phyloP scores from a whole-genome alignment of 768 basidiomycete genomes.

The Paxillus involutus region DNA sequence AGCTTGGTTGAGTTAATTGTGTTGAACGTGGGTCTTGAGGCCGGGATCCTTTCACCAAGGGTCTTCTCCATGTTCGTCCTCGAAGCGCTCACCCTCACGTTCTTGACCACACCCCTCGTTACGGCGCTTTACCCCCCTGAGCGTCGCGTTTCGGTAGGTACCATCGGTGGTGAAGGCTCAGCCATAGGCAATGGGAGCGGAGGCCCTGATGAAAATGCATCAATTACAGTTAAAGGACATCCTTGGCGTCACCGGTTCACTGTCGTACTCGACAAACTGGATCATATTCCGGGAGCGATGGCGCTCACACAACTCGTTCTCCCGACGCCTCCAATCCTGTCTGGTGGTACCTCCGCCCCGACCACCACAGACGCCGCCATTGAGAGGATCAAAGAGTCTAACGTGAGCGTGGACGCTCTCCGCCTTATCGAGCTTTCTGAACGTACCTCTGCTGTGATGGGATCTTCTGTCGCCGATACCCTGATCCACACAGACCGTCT shows the following conservation, averaged over 20 bases:
- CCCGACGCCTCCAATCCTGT: slow-evolving; percentile 22
- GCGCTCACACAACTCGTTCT: slow-evolving; percentile 82
- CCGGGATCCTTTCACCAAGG: slow-evolving; percentile 68
- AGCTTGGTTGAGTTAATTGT: slow-evolving; percentile 93
- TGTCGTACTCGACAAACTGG: slow-evolving; percentile 86
- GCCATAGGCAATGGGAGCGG: slow-evolving; percentile 35
- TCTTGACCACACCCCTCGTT: slow-evolving; percentile 82
- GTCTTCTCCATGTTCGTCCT: slow-evolving; percentile 97
- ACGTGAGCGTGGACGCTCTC: slow-evolving; percentile 66
- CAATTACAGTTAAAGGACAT: slow-evolving; percentile 10
- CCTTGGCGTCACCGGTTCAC: slow-evolving; percentile 64
- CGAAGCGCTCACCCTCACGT: slow-evolving; percentile 78
- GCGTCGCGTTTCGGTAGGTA: slow-evolving; percentile 47
- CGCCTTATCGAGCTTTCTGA: slow-evolving; percentile 83
- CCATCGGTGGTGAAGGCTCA: slow-evolving; percentile 29
- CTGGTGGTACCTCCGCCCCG: slow-evolving; percentile 7
- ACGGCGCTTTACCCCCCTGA: slow-evolving; percentile 65
- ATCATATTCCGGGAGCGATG: slow-evolving; percentile 90
- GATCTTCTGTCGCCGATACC: slow-evolving; percentile 61
- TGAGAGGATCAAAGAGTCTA: slow-evolving; percentile 14
- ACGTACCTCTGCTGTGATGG: slow-evolving; percentile 64
- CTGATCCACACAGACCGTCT: slow-evolving; percentile 75
- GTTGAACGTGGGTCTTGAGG: slow-evolving; percentile 87
- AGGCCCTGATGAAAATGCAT: slow-evolving; percentile 4
- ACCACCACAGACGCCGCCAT: slow-evolving; percentile 3